Conservation (phyloP, 2,329 filamentous ascomycete genomes). For the Ophiostoma angusticollis region DNA sequence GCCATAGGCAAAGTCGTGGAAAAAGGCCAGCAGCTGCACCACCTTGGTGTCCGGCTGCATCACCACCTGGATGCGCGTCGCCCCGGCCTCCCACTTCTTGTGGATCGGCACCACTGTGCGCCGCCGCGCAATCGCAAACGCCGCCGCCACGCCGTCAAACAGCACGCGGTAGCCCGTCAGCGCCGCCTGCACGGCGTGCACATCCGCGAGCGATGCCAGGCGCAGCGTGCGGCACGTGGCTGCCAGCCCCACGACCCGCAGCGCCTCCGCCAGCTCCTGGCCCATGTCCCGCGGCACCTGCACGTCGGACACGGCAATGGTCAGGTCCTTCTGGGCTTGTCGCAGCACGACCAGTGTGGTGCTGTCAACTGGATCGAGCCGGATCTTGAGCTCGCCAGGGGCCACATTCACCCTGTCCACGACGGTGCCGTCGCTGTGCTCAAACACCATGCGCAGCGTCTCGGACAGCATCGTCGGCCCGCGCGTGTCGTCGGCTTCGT, state of each 20-base stretch:
- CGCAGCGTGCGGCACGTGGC: constrained; percentile 60
- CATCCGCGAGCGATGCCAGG: constrained; percentile 51
- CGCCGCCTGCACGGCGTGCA: constrained; percentile 68
- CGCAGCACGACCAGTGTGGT: constrained; percentile 55
- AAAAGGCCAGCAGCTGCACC: constrained; percentile 71
- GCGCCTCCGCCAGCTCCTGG: constrained; percentile 48
- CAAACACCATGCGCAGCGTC: constrained; percentile 59
- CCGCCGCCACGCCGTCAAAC: constrained; percentile 58
- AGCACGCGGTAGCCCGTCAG: constrained; percentile 69
- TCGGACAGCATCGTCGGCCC: constrained; percentile 63
- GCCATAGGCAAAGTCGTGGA: constrained; percentile 76
- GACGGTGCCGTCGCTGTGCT: constrained; percentile 63
- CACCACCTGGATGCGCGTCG: constrained; percentile 68
- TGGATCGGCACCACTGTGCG: constrained; percentile 86
- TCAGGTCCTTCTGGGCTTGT: constrained; percentile 63
- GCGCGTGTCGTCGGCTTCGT: constrained; percentile 42
- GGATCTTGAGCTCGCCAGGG: constrained; percentile 58
- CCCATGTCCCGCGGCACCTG: constrained; percentile 49
- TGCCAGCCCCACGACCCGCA: constrained; percentile 43
- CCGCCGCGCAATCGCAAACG: constrained; percentile 69
- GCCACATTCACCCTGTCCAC: constrained; percentile 75
- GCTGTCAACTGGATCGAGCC: constrained; percentile 48
- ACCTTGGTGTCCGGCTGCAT: constrained; percentile 55
- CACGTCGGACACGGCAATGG: constrained; percentile 59
- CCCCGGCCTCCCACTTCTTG: constrained; percentile 84